These are phyloP conservation scores for Nitzschia sp. DNA, from an alignment of 108 stramenopile genomes.

Conservation along the genomic window DNA sequence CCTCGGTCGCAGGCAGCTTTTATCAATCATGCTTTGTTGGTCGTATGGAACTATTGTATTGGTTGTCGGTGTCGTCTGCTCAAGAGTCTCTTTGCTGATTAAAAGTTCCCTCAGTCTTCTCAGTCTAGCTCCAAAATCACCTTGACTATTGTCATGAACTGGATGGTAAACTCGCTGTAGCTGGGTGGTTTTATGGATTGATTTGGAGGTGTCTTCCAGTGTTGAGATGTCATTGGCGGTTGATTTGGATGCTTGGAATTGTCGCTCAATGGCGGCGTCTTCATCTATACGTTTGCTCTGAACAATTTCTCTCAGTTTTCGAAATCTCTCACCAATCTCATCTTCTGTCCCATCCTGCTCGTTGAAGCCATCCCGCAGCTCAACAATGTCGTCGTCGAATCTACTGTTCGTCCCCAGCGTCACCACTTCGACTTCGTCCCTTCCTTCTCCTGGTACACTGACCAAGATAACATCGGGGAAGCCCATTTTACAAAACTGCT, in stretches of 20 bases:
- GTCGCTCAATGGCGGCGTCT: too few species aligned
- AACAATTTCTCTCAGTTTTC: background rate
- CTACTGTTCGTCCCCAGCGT: background rate
- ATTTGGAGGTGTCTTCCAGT: too few species aligned
- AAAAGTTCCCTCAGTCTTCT: too few species aligned
- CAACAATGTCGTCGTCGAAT: background rate
- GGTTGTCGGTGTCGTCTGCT: too few species aligned
- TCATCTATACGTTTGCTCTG: background rate
- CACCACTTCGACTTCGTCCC: background rate
- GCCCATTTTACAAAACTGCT: background rate
- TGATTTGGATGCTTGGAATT: too few species aligned
- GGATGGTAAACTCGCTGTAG: too few species aligned
- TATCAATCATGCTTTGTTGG: too few species aligned
- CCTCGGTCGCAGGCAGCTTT: background rate
- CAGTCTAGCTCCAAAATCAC: background rate
- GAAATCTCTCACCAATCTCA: conserved; percentile 1
- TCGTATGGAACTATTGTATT: too few species aligned
- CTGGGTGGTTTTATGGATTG: too few species aligned
- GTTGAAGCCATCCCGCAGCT: background rate
- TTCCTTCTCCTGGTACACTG: background rate
- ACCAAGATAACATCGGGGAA: background rate
- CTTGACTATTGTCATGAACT: too few species aligned
- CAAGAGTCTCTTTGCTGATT: too few species aligned
- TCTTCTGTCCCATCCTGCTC: background rate
- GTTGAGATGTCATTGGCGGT: too few species aligned